Conservation (phyloP, 495 filamentous ascomycete species). For the Aspergillus bertholletiae region DNA sequence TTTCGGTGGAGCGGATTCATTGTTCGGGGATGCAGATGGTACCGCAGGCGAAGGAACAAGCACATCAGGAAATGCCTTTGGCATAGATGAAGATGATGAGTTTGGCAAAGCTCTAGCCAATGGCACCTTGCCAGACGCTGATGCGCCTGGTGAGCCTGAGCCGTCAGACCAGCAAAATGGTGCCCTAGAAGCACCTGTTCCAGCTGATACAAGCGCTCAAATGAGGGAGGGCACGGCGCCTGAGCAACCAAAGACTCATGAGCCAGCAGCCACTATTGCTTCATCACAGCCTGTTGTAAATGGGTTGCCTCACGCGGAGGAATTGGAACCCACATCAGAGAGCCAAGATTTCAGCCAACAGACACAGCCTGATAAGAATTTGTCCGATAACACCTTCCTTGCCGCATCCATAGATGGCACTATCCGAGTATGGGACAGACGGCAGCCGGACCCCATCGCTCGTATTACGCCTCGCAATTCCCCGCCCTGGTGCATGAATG, state of each 20-base stretch:
- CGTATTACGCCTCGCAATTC: conserved; percentile 68
- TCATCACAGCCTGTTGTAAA: conserved; percentile 33
- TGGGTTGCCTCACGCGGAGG: conserved; percentile 52
- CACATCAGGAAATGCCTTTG: conserved; percentile 57
- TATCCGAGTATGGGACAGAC: conserved; percentile 87
- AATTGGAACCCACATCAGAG: conserved; percentile 28
- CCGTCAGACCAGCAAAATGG: conserved; percentile 20
- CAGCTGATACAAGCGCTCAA: conserved; percentile 5
- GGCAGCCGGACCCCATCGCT: conserved; percentile 72
- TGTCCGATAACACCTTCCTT: conserved; percentile 69
- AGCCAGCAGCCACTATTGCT: conserved; percentile 18
- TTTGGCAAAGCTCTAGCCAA: conserved; percentile 78
- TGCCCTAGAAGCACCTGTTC: conserved; percentile 8
- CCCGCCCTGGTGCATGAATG: conserved; percentile 96
- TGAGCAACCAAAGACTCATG: conserved; percentile 13
- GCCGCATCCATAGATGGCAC: conserved; percentile 85
- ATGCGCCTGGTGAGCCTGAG: conserved; percentile 34
- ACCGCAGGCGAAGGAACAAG: conserved; percentile 53
- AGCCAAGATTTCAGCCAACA: conserved; percentile 30
- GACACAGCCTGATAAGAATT: conserved; percentile 34
- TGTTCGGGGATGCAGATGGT: conserved; percentile 70
- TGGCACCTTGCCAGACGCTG: conserved; percentile 42
- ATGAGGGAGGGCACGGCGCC: conserved; percentile 3
- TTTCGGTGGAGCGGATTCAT: conserved; percentile 63
- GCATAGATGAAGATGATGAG: conserved; percentile 80